Conservation (phyloP, 1,139 yeast species). For the Sugiyamaella xylanicola region DNA sequence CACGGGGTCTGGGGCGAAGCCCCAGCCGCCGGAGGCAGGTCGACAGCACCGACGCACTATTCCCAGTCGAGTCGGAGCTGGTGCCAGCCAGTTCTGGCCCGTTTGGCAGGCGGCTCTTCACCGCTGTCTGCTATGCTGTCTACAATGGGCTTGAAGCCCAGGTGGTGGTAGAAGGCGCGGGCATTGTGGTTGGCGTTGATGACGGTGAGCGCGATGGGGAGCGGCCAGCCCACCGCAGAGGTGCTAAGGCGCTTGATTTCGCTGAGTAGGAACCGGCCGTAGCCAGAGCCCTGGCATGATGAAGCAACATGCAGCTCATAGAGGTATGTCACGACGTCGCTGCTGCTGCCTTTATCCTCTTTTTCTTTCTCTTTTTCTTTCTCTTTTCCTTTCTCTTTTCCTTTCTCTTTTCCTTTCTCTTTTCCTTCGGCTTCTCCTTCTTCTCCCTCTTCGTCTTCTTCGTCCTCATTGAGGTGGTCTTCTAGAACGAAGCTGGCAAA, state of each 20-base stretch:
- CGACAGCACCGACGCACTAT: not conserved
- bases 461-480: constrained; percentile 42
- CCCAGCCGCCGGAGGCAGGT: not conserved
- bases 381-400: no score
- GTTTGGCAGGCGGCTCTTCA: constrained; percentile 9
- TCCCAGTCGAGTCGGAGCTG: constrained; percentile 16
- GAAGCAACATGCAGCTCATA: constrained; percentile 57
- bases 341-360: no score
- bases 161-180: constrained; percentile 31
- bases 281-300: constrained; percentile 39
- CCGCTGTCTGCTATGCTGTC: no score
- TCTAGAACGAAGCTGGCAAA: constrained; percentile 51
- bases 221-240: not conserved
- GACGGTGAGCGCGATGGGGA: constrained; percentile 34
- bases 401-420: no score
- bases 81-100: constrained; percentile 20
- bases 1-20: not conserved
- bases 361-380: no score
- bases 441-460: no score
- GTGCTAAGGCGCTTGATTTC: constrained; percentile 22
- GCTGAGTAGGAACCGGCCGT: constrained; percentile 47
- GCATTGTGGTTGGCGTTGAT: constrained; percentile 37
- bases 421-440: no score
- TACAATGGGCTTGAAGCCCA: constrained; percentile 12
- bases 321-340: constrained; percentile 48